Evolutionary conservation across 108 stramenopile genomes (phyloP), one percentile per base, ranked within the genome.

Genomic region (Epithemia pelagica): DNA sequence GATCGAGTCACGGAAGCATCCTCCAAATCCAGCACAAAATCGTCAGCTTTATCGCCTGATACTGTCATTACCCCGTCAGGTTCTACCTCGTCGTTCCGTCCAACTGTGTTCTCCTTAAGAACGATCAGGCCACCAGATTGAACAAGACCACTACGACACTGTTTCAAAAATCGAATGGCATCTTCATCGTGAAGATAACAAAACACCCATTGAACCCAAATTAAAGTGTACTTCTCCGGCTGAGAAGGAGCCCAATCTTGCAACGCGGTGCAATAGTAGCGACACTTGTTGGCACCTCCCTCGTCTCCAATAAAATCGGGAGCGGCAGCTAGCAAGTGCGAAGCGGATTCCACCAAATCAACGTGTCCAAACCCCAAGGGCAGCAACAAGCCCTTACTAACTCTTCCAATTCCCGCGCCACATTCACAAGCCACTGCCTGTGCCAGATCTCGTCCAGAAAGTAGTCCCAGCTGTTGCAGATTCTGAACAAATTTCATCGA

Each of bases 121-220:
- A 89, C 66, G 0, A 97, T 78, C 28, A 92, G 62, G 3, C 95
- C 92, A 51, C 86, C 89, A 28, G 70, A 52, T 46, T 58, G 58
- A 18, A 68, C 46, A 59, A 96, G 75, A n/a, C 75, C 74, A 21
- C 68, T 22, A 2, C 69, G 78, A 69, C 89, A 87, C 57, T 91
- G 68, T 52, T 76, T 70, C 67, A 97, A 71, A 58, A 97, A 92
- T 15, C 66, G 57, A 52, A 96, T 78, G 28, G 90, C 71, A 67
- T 97, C 96, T 0, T 76, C 71, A 74, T 97, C 96, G 2, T 91
- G 91, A 57, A 96, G 69, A 67, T 97, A 95, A 18, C 90, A 87
- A 15, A 95, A 74, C 10, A 86, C 85, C 96, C 96, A 97, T 72
- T 97, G 96, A 51, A 97, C 83, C 92, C 95, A 97, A 59, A 97